A percentile compares a stretch with the other conserved stretches of the same genome.
These are phyloP conservation scores for Gossypium sturtianum DNA, from an alignment of 345 rosid genomes.

Conservation along the genomic window DNA sequence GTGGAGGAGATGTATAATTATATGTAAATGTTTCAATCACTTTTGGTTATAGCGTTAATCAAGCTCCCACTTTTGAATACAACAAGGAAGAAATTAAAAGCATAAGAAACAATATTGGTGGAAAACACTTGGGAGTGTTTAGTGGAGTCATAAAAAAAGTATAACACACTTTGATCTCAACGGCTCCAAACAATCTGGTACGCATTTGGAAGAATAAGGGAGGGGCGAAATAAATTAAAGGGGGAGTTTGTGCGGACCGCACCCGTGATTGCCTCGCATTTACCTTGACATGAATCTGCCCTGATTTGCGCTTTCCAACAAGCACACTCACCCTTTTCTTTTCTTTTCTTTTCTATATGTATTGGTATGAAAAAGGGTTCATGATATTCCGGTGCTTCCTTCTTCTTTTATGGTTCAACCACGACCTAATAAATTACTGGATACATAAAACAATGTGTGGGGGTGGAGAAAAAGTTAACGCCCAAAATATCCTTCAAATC, in stretches of 20 bases:
- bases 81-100: background rate
- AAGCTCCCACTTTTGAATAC: background rate
- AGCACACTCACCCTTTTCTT: background rate
- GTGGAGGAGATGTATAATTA: background rate
- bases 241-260: too few relatives aligned
- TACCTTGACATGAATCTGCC: background rate
- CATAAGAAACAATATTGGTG: background rate
- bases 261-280: background rate
- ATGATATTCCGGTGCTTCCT: background rate
- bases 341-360: background rate
- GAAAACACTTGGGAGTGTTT: background rate
- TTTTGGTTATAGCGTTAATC: background rate
- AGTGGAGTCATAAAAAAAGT: background rate
- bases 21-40: background rate
- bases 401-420: background rate
- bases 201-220: background rate
- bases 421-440: background rate
- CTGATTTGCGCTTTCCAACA: background rate
- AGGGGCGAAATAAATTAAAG: background rate
- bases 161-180: background rate
- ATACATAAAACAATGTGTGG: background rate
- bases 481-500: background rate
- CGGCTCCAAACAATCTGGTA: background rate
- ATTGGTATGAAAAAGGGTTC: too few relatives aligned
- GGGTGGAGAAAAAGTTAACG: background rate